Conservation (phyloP, 805 yeast genomes). For the Lipomyces yamadae region DNA sequence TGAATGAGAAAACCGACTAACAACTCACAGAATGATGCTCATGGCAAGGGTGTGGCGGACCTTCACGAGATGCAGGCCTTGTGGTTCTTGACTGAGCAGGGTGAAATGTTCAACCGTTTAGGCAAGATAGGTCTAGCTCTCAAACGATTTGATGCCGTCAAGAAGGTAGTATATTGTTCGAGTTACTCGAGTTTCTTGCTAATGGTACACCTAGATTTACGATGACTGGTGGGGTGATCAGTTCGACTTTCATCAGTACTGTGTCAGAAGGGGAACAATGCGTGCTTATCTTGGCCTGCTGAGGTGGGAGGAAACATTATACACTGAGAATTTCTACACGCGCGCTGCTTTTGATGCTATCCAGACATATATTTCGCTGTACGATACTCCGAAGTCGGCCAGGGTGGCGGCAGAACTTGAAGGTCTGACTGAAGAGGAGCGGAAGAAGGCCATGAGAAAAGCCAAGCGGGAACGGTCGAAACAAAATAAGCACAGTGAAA, state of each 20-base stretch:
- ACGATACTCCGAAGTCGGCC: constrained; percentile 37
- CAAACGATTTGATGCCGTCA: constrained; percentile 73
- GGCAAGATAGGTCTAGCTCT: constrained; percentile 72
- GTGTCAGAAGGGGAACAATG: constrained; percentile 88
- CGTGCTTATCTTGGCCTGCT: constrained; percentile 78
- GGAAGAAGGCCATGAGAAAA: constrained; percentile 46
- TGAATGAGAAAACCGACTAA: background rate
- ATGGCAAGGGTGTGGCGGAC: constrained; percentile 83
- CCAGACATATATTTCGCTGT: constrained; percentile 56
- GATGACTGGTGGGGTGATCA: constrained; percentile 80
- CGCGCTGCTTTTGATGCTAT: constrained; percentile 73
- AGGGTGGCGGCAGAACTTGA: constrained; percentile 37
- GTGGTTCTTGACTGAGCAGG: constrained; percentile 86
- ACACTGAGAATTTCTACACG: constrained; percentile 64
- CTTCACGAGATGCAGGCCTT: constrained; percentile 87
- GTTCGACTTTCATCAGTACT: constrained; percentile 91
- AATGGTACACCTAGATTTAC: constrained; percentile 46
- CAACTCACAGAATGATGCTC: constrained; percentile 59
- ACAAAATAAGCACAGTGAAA: constrained; percentile 51
- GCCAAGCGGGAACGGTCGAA: constrained; percentile 52
- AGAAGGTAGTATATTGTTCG: constrained; percentile 50
- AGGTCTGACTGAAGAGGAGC: constrained; percentile 44
- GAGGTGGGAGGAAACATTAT: constrained; percentile 80
- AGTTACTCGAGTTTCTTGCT: background rate
- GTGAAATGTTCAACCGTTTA: constrained; percentile 74